Evolutionary conservation across 2,329 filamentous ascomycete genomes (phyloP), one percentile per base, ranked within the genome.

Genomic region (Pestalotiopsis sp.): DNA sequence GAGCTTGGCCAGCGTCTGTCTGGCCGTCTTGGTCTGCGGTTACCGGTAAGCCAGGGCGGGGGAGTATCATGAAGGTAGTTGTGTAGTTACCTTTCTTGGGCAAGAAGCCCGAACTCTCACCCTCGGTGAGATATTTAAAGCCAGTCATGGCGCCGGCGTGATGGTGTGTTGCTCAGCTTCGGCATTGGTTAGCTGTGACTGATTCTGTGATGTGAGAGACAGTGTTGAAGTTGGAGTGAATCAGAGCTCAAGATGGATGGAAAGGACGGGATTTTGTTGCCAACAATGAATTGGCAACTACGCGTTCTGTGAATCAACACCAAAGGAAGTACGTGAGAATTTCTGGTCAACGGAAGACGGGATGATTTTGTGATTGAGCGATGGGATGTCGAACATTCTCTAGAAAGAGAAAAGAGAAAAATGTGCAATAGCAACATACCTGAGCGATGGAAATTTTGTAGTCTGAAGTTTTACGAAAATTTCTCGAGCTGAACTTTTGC

Each of bases 121-220:
- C 59, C n/a, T 62, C 25, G 14, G 25, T 36, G 59, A 62, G 59
- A 31, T 62, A 62, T 20, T 62, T 62, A 20, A 62, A 40, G 9
- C 59, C 59, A 14, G 59, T 62, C 59, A 62, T 62, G 13, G 13
- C 36, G 27, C 13, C 23, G 23, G 58, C 31, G 17, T 38, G 9
- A 23, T 14, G 12, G 14, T 14, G 14, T 17, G 20, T 27, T 27
- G 25, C n/a, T 27, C 25, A 12, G 12, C 14, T 14, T 36, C 14
- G 58, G 4, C 23, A 23, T 60, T 17, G 36, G 12, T 9, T 27
- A 31, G 27, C 27, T 23, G 27, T 60, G 58, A 27, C 31, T 36
- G 31, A 36, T 36, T 36, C 31, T 36, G 31, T 36, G 31, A 36
- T 36, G 31, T 36, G 31, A 36, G 31, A 36, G 31, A 36, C 7